Evolutionary conservation across 2,329 filamentous ascomycete species (phyloP), one percentile per base, ranked within the genome.

Genomic region (Zasmidium angulare): DNA sequence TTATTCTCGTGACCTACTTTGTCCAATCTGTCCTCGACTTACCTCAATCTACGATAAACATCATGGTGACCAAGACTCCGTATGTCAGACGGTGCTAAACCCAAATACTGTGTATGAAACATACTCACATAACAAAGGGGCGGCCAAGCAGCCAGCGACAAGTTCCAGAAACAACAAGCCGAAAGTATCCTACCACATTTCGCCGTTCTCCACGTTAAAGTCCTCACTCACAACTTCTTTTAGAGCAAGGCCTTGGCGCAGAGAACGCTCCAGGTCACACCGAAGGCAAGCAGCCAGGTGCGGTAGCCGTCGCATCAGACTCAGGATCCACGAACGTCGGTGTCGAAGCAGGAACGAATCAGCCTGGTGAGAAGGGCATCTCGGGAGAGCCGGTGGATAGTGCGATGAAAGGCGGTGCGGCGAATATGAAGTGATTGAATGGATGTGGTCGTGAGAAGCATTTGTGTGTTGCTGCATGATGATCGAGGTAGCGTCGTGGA

Each of bases 281-380:
- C 21, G 68, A 72, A 26, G 63, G 61, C n/a, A 52, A 64, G 29
- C 48, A 46, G 9, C 72, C 71, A 6, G 71, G 72, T 48, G 64
- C 72, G 47, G 68, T 68, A 19, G 68, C 71, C 23, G 72, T 74
- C 4, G 72, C 72, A 3, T 73, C 70, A 17, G 72, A 75, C 65
- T 74, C 72, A 9, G 68, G 69, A 11, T 64, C 66, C 22, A 70
- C 69, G 26, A 70, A 67, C 50, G 69, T 72, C 2, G 72, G 72
- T 12, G 67, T 73, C 29, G 62, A 69, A 20, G 62, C 63, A 1
- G 65, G 66, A 11, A 63, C 63, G 20, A 73, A 74, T 60, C 67
- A 69, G 57, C 70, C 69, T 0, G 72, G 72, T n/a, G 72, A 74
- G 63, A 71, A 74, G 67, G 72, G 71, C 17, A 71, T 73, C 53